These are phyloP conservation scores for Mariannaea sp. DNA, from an alignment of 2,329 filamentous ascomycete genomes.

Conservation along the genomic window DNA sequence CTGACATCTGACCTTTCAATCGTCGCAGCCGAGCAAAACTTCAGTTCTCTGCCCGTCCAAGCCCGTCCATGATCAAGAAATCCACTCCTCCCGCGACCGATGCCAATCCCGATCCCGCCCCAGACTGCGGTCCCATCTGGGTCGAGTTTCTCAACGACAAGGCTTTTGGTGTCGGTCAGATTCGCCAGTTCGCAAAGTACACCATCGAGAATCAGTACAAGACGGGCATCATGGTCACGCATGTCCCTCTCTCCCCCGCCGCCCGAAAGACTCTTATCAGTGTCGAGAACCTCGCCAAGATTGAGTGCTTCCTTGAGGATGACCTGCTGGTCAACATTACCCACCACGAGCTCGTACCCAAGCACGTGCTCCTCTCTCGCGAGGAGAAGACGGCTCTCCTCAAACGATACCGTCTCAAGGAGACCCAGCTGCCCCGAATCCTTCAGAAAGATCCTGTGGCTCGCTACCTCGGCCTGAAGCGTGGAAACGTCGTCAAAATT, in stretches of 20 bases:
- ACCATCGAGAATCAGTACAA: conserved; percentile 80
- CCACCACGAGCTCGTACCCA: conserved; percentile 93
- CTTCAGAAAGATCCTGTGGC: conserved; percentile 91
- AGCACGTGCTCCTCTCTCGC: conserved; percentile 85
- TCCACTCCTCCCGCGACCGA: conserved; percentile 75
- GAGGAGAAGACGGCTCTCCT: conserved; percentile 89
- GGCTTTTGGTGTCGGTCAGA: conserved; percentile 86
- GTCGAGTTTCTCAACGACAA: conserved; percentile 87
- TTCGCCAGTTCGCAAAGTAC: conserved; percentile 86
- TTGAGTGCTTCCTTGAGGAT: conserved; percentile 95
- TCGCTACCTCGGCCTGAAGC: conserved; percentile 85
- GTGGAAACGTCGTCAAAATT: conserved; percentile 97
- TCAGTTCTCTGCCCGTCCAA: conserved; percentile 86
- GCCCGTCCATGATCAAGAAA: conserved; percentile 81
- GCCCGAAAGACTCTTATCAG: conserved; percentile 85
- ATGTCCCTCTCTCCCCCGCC: conserved; percentile 79
- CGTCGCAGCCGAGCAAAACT: conserved; percentile 84
- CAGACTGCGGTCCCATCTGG: conserved; percentile 86
- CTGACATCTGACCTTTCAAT: not conserved
- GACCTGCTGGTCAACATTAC: conserved; percentile 98
- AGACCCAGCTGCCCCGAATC: conserved; percentile 94
- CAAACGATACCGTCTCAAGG: conserved; percentile 91
- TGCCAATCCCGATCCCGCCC: conserved; percentile 69
- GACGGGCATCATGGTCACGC: conserved; percentile 88
- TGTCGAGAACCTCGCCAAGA: conserved; percentile 74